phyloP scores from a whole-genome alignment of 768 basidiomycete genomes.

The Coprinopsis sp. region DNA sequence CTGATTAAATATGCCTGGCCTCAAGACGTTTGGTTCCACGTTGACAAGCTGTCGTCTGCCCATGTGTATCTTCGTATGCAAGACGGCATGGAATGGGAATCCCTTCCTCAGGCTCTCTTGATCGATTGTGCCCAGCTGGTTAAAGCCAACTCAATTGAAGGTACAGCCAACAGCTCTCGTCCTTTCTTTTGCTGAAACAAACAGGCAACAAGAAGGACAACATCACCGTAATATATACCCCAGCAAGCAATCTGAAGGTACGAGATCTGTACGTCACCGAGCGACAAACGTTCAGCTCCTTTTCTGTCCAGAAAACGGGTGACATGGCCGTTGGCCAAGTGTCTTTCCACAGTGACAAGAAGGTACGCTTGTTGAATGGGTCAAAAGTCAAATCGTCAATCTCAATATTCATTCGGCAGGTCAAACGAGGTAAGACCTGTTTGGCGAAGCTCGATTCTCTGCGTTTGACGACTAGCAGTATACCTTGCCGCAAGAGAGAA shows the following conservation, averaged over 20 bases:
- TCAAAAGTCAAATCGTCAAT: no score
- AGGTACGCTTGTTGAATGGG: constrained; percentile 37
- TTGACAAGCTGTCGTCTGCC: constrained; percentile 95
- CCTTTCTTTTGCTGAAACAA: background rate
- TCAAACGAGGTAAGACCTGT: constrained; percentile 62
- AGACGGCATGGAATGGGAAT: constrained; percentile 78
- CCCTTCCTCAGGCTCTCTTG: constrained; percentile 74
- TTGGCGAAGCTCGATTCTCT: background rate
- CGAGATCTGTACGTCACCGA: constrained; percentile 7
- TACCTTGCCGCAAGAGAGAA: constrained; percentile 82
- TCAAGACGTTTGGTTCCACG: constrained; percentile 91
- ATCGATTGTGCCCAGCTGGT: constrained; percentile 91
- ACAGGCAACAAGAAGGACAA: constrained; percentile 95
- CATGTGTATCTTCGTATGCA: constrained; percentile 95
- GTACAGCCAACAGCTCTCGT: constrained; percentile 30
- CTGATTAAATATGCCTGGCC: constrained; percentile 91
- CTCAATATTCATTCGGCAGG: constrained; percentile 35
- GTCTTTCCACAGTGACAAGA: constrained; percentile 88
- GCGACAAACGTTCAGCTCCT: background rate
- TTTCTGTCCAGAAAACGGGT: constrained; percentile 74
- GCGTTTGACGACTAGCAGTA: constrained; percentile 37
- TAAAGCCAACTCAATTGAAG: constrained; percentile 97
- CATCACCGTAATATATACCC: constrained; percentile 90
- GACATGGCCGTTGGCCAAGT: constrained; percentile 98
- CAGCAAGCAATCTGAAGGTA: constrained; percentile 88